Evolutionary conservation across 2,329 filamentous ascomycete species (phyloP).

Genomic region (Calonectria henricotiae): DNA sequence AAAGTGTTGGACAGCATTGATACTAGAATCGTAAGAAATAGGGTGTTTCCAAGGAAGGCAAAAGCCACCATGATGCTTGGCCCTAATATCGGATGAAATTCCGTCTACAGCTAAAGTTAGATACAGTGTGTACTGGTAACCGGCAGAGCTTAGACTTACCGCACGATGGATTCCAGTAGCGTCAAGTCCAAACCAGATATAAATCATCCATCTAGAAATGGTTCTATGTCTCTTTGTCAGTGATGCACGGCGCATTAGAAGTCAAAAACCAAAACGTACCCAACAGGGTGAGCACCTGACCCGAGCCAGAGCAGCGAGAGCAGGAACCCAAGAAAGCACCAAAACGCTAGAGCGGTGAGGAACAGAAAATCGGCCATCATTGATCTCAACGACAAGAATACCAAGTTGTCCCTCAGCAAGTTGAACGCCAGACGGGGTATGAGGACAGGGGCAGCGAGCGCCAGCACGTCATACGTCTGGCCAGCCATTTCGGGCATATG

Average conservation of each 20-base stretch:
- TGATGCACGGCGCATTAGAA: background rate
- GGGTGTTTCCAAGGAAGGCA: conserved; percentile 87
- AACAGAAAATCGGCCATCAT: conserved; percentile 92
- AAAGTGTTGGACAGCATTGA: conserved; percentile 92
- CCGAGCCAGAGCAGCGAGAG: conserved; percentile 86
- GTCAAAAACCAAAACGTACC: conserved; percentile 61
- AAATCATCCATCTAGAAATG: conserved; percentile 92
- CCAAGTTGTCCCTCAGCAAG: conserved; percentile 85
- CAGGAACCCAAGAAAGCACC: conserved; percentile 89
- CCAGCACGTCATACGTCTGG: conserved; percentile 84
- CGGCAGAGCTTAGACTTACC: conserved; percentile 55
- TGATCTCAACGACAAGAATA: conserved; percentile 84
- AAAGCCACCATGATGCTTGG: conserved; percentile 87
- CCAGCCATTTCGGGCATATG: conserved; percentile 64
- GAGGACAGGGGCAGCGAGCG: conserved; percentile 83
- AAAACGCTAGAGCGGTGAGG: conserved; percentile 81
- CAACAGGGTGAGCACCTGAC: conserved; percentile 73
- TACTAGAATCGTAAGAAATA: conserved; percentile 91
- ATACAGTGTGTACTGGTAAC: background rate
- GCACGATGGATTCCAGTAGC: conserved; percentile 76
- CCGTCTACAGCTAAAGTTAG: conserved; percentile 61
- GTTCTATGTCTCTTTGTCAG: conserved; percentile 62
- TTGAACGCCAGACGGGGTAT: conserved; percentile 88
- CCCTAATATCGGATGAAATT: conserved; percentile 86
- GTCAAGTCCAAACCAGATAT: conserved; percentile 93